These are phyloP conservation scores for Tephrocybe sp. DNA, from an alignment of 768 basidiomycete genomes.

Conservation along the genomic window DNA sequence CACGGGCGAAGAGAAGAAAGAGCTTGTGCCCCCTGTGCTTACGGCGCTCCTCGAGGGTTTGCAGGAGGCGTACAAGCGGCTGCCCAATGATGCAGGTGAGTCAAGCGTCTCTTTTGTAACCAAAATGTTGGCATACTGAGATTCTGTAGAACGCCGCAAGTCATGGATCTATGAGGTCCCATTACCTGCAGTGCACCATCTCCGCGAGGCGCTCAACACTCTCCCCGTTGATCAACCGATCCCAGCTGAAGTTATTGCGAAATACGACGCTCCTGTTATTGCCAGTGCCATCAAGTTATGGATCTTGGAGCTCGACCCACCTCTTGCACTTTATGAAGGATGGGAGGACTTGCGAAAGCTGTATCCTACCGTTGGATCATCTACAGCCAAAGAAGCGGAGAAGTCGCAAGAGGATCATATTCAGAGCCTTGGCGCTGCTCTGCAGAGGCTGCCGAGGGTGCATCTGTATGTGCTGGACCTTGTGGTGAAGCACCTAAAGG, in stretches of 20 bases:
- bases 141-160: slow-evolving; percentile 70
- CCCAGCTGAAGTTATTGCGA: slow-evolving; percentile 47
- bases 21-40: slow-evolving; percentile 72
- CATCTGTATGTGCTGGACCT: slow-evolving; percentile 81
- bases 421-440: slow-evolving; percentile 56
- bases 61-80: slow-evolving; percentile 57
- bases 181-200: slow-evolving; percentile 76
- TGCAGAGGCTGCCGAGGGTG: slow-evolving; percentile 74
- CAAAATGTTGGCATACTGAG: not conserved
- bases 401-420: slow-evolving; percentile 59
- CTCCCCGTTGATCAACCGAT: slow-evolving; percentile 60
- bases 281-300: slow-evolving; percentile 87
- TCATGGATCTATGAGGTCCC: slow-evolving; percentile 96
- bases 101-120: not conserved
- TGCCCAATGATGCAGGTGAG: slow-evolving; percentile 66
- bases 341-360: slow-evolving; percentile 90
- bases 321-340: slow-evolving; percentile 80
- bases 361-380: slow-evolving; percentile 75
- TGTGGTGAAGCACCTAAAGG: slow-evolving; percentile 72
- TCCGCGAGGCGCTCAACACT: slow-evolving; percentile 82
- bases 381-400: slow-evolving; percentile 50
- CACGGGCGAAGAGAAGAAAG: slow-evolving; percentile 58
- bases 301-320: slow-evolving; percentile 89
- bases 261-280: slow-evolving; percentile 84
- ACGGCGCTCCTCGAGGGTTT: slow-evolving; percentile 64